Evolutionary conservation across 176 grass and related monocot genomes (phyloP).

Genomic region (Tuctoria greenei): DNA sequence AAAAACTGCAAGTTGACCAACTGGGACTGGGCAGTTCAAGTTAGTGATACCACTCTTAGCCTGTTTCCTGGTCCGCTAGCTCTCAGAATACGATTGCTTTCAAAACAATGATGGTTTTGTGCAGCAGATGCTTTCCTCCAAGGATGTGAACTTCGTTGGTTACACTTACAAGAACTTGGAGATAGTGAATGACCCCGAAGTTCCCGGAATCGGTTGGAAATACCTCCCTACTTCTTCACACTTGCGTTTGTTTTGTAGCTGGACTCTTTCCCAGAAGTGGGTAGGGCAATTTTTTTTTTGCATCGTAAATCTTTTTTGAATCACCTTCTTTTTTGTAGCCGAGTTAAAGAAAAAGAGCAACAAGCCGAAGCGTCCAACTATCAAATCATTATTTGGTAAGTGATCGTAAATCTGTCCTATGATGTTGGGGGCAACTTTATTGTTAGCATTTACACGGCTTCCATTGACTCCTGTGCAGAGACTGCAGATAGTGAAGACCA

Average conservation of each 20-base stretch:
- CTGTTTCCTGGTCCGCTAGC: background rate
- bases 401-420: background rate
- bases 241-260: slow-evolving; percentile 6
- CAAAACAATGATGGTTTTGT: too few species aligned
- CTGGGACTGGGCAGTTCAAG: background rate
- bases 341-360: slow-evolving; percentile 66
- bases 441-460: slow-evolving; percentile 25
- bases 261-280: background rate
- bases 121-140: slow-evolving; percentile 61
- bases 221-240: slow-evolving; percentile 19
- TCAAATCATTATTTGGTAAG: slow-evolving; percentile 82
- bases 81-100: slow-evolving; percentile 2
- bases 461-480: slow-evolving; percentile 34
- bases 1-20: background rate
- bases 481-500: slow-evolving; percentile 29
- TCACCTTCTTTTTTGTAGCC: slow-evolving; percentile 39
- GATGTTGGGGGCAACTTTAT: background rate
- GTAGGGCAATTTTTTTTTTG: background rate
- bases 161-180: too few species aligned
- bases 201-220: slow-evolving; percentile 51
- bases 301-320: background rate
- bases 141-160: slow-evolving; percentile 60
- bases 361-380: slow-evolving; percentile 64
- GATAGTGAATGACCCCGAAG: slow-evolving; percentile 52
- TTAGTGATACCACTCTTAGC: background rate